Evolutionary conservation across 495 filamentous ascomycete species (phyloP).

Genomic region (Penicillium silybi): DNA sequence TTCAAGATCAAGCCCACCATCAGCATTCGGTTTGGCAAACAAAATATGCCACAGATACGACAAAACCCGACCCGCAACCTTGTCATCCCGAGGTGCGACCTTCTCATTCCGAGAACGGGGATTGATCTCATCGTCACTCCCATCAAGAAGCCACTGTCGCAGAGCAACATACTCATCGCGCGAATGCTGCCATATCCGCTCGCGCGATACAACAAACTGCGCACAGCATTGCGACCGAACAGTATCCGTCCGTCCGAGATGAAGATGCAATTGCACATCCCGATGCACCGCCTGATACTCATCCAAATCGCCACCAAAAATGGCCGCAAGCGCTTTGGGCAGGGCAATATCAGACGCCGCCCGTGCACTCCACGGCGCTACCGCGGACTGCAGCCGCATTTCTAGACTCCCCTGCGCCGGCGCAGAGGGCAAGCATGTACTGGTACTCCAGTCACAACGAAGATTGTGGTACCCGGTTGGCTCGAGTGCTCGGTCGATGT

Average conservation of each 20-base stretch:
- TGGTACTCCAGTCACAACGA: constrained; percentile 44
- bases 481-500: constrained; percentile 28
- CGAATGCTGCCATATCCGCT: constrained; percentile 34
- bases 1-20: constrained; percentile 40
- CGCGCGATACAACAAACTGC: constrained; percentile 39
- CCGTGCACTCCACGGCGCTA: constrained; percentile 39
- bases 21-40: constrained; percentile 26
- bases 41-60: constrained; percentile 45
- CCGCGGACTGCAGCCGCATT: constrained; percentile 29
- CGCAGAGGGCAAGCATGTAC: constrained; percentile 29
- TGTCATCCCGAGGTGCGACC: constrained; percentile 35
- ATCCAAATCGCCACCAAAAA: constrained; percentile 27
- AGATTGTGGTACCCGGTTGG: constrained; percentile 42
- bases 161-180: constrained; percentile 38
- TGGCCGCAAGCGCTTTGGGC: constrained; percentile 24
- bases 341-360: constrained; percentile 36
- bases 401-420: constrained; percentile 38
- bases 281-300: not conserved
- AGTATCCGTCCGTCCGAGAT: constrained; percentile 29
- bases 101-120: constrained; percentile 2
- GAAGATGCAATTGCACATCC: constrained; percentile 8
- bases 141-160: constrained; percentile 43
- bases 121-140: constrained; percentile 5
- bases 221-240: constrained; percentile 44
- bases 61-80: constrained; percentile 35